Evolutionary conservation across 768 basidiomycete genomes (phyloP).

Genomic region (Mycena floridula): DNA sequence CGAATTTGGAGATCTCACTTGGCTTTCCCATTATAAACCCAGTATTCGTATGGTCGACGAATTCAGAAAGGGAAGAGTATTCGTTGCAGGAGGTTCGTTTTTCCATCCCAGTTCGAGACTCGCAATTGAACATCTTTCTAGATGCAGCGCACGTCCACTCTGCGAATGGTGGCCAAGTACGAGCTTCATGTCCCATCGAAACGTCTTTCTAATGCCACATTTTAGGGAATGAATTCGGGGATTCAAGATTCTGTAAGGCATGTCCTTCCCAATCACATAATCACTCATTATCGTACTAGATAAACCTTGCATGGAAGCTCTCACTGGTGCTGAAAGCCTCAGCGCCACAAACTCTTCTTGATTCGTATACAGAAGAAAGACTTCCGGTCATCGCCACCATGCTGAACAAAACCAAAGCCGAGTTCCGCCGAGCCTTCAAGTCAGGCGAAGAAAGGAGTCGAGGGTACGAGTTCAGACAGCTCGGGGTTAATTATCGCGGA

Average conservation of each 20-base stretch:
- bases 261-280: too few relatives aligned
- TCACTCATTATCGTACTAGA: too few relatives aligned
- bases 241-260: background rate
- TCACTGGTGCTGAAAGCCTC: too few relatives aligned
- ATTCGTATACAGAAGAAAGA: too few relatives aligned
- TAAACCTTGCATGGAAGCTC: too few relatives aligned
- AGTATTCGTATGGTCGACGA: slow-evolving; percentile 17
- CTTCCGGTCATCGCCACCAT: too few relatives aligned
- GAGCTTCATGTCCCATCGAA: slow-evolving; percentile 19
- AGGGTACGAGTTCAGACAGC: background rate
- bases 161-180: slow-evolving; percentile 19
- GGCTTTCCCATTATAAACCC: slow-evolving; percentile 3
- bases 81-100: slow-evolving; percentile 16
- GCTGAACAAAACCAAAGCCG: too few relatives aligned
- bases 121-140: slow-evolving; percentile 19
- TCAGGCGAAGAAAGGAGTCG: background rate
- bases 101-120: slow-evolving; percentile 17
- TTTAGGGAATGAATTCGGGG: background rate
- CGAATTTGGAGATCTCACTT: slow-evolving; percentile 3
- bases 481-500: too few relatives aligned
- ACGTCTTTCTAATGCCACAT: slow-evolving; percentile 11
- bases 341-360: too few relatives aligned
- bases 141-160: slow-evolving; percentile 18
- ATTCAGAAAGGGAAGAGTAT: slow-evolving; percentile 13
- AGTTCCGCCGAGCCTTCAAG: background rate